phyloP scores from a whole-genome alignment of 805 yeast species.

The Ogataea degrootiae region DNA sequence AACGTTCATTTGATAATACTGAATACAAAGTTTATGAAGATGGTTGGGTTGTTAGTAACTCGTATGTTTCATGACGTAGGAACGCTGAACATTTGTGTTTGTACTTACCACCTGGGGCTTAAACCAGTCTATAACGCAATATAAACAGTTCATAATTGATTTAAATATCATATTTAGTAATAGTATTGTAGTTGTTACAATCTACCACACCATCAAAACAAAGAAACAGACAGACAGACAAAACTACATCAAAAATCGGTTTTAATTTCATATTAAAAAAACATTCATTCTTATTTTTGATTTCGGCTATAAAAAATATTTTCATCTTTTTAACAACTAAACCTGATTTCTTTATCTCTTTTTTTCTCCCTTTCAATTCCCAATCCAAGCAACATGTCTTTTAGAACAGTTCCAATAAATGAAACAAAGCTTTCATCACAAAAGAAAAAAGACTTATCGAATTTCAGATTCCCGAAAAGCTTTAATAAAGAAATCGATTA shows the following conservation, averaged over 20 bases:
- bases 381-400: slow-evolving; percentile 5
- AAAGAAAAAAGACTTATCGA: slow-evolving; percentile 11
- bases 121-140: slow-evolving; percentile 6
- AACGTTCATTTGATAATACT: slow-evolving; percentile 25
- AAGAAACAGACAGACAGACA: too few species aligned
- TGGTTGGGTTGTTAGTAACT: slow-evolving; percentile 3
- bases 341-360: background rate
- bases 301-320: background rate
- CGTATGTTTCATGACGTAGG: background rate
- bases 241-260: too few species aligned
- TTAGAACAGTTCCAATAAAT: slow-evolving; percentile 9
- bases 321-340: background rate
- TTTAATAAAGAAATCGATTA: slow-evolving; percentile 34
- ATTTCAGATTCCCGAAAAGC: slow-evolving; percentile 31
- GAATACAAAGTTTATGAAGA: background rate
- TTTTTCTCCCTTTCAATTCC: background rate
- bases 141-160: slow-evolving; percentile 1
- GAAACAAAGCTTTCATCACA: slow-evolving; percentile 12
- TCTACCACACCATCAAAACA: too few species aligned
- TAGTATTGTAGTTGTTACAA: too few species aligned
- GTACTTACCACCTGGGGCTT: slow-evolving; percentile 16
- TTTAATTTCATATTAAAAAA: too few species aligned
- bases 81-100: background rate
- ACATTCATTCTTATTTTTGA: too few species aligned
- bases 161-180: too few species aligned